Base-by-base conservation (phyloP, 23 red algal genomes). In the Gracilaria gracilis region DNA sequence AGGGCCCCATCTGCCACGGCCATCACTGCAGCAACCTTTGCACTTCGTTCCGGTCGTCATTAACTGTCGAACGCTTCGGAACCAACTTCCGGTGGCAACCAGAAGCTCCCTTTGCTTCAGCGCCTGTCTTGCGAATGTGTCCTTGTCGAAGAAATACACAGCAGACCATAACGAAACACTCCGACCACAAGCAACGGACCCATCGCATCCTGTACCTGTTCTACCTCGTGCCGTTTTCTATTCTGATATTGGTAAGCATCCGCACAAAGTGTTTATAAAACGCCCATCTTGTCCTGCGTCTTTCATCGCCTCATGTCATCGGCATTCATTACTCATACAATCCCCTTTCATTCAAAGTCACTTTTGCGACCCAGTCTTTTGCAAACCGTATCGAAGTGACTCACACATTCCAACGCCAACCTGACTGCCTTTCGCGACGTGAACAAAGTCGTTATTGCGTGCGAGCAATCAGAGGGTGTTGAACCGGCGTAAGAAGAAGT, bases 391-490 rank as follows among this genome's bases (percentile, higher is more conserved):
- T 77, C 39, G 20, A 77, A 77, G 72, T 42, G 42, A 77, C 50
- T 77, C 23, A 77, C 42, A 50, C 27, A 4, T 9, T 37, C 72
- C 21, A 20, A 40, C 42, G 8, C 42, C 7, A 77, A 28, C 39
- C 50, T 77, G 72, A 77, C 46, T 50, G 72, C 39, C 6, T 77
- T 65, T 44, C 93, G 93, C 24, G 83, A 80, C 54, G 79, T 95
- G 24, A 40, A 89, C 23, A 86, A 71, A 65, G 47, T 87, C 48
- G 88, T 96, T n/a, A 85, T 90, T 58, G 95, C 96, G 19, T 50
- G 67, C 16, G 96, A 98, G 74, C 96, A 98, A 81, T 80, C 86
- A 51, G 96, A 98, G 53, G 96, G 96, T 17, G 93, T 89, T 9
- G 96, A 93, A 93, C 96, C 49, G 86, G 96, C 9, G 96, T 98